Conservation (phyloP, 768 basidiomycete genomes). For the Suillus discolor region DNA sequence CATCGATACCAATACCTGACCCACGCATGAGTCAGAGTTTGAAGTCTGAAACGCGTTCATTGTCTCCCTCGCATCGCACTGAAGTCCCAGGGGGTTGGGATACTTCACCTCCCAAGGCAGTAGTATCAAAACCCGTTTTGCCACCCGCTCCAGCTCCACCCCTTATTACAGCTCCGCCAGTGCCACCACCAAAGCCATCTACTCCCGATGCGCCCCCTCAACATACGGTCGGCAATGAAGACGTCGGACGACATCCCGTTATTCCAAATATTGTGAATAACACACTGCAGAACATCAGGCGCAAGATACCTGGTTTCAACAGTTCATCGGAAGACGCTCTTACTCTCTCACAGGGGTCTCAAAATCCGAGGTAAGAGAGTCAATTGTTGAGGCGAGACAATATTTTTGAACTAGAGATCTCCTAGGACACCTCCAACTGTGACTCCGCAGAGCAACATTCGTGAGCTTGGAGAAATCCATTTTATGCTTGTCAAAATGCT, state of each 20-base stretch:
- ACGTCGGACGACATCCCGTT: constrained; percentile 1
- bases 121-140: not conserved
- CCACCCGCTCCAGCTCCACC: constrained; percentile 14
- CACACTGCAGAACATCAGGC: constrained; percentile 28
- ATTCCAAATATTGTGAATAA: constrained; percentile 14
- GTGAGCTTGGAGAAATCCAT: constrained; percentile 28
- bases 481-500: constrained; percentile 2
- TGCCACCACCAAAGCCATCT: constrained; percentile 9
- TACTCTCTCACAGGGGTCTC: not conserved
- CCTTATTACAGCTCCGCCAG: constrained; percentile 10
- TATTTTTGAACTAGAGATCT: not conserved
- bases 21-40: constrained; percentile 12
- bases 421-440: constrained; percentile 28
- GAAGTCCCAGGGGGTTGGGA: constrained; percentile 28
- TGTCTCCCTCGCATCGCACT: constrained; percentile 22
- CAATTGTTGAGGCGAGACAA: not conserved
- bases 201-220: constrained; percentile 2
- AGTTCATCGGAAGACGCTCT: constrained; percentile 12
- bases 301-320: constrained; percentile 25
- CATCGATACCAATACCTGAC: constrained; percentile 21
- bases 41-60: constrained; percentile 14
- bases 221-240: constrained; percentile 7
- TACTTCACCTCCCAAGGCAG: not conserved
- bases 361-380: constrained; percentile 1
- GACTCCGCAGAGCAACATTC: constrained; percentile 46